Conservation (phyloP, 2,329 filamentous ascomycete genomes). For the Myriosclerotinia duriaeana region DNA sequence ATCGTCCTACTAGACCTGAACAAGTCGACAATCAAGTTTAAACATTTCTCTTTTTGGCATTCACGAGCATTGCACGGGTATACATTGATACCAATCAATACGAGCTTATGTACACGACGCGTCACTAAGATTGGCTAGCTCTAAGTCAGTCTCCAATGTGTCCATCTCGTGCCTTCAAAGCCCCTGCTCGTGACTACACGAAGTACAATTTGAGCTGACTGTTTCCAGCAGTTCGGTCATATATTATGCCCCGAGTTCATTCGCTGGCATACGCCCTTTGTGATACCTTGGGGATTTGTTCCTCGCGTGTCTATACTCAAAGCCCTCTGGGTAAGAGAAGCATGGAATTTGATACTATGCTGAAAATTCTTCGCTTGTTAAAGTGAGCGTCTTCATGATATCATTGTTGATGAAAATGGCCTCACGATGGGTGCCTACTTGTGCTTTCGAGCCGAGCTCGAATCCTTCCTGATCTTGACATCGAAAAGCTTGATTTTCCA, state of each 20-base stretch:
- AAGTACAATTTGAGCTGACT: not conserved
- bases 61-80: not conserved
- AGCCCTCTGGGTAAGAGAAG: not conserved
- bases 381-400: not conserved
- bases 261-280: not conserved
- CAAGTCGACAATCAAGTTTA: not conserved
- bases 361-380: not conserved
- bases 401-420: not conserved
- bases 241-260: not conserved
- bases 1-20: not conserved
- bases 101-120: not conserved
- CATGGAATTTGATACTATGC: not conserved
- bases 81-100: not conserved
- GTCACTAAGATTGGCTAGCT: not conserved
- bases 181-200: constrained; percentile 1
- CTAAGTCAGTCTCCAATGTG: not conserved
- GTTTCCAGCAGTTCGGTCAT: not conserved
- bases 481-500: not conserved
- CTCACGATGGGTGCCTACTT: not conserved
- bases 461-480: not conserved
- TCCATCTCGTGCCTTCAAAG: not conserved
- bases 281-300: not conserved
- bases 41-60: not conserved
- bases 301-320: not conserved
- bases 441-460: not conserved